A percentile compares a stretch with the other conserved stretches of the same genome.
These are phyloP conservation scores for Cercospora nicotianae DNA, from an alignment of 2,329 filamentous ascomycete genomes.

Conservation along the genomic window DNA sequence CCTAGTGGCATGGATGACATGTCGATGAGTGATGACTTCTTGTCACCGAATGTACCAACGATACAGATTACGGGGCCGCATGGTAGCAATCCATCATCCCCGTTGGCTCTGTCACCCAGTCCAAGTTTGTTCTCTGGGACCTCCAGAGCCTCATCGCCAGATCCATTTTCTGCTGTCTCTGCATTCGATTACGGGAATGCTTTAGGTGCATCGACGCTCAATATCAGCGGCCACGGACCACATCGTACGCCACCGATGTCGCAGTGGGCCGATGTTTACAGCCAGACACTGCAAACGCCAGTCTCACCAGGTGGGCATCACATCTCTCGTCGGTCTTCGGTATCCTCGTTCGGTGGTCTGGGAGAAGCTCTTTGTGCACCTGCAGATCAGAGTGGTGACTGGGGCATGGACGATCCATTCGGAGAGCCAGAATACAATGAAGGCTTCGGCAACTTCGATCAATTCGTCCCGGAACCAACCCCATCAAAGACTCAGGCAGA, in stretches of 20 bases:
- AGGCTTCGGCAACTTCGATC: neutral
- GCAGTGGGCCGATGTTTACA: constrained; percentile 20
- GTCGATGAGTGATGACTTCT: constrained; percentile 14
- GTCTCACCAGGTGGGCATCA: constrained; percentile 13
- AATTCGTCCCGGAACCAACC: neutral
- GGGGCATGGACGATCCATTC: constrained; percentile 15
- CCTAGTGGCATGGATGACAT: constrained; percentile 7
- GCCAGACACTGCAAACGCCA: constrained; percentile 18
- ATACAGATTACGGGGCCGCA: constrained; percentile 25
- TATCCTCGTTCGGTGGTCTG: constrained; percentile 22
- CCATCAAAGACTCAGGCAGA: constrained; percentile 13
- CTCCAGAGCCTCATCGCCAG: constrained; percentile 20
- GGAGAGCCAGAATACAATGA: neutral
- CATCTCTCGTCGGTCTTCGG: constrained; percentile 19
- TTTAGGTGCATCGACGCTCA: constrained; percentile 9
- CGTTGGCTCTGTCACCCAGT: constrained; percentile 15
- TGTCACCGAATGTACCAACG: constrained; percentile 16
- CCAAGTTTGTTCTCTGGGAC: constrained; percentile 24
- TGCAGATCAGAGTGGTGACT: constrained; percentile 11
- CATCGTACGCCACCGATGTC: constrained; percentile 20
- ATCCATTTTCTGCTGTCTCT: constrained; percentile 19
- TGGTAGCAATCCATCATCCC: constrained; percentile 18
- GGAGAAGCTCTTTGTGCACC: constrained; percentile 15
- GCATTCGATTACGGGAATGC: constrained; percentile 13
- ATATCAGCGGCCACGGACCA: neutral